Conservation (phyloP, 805 yeast genomes). For the Candida sphagnicola region DNA sequence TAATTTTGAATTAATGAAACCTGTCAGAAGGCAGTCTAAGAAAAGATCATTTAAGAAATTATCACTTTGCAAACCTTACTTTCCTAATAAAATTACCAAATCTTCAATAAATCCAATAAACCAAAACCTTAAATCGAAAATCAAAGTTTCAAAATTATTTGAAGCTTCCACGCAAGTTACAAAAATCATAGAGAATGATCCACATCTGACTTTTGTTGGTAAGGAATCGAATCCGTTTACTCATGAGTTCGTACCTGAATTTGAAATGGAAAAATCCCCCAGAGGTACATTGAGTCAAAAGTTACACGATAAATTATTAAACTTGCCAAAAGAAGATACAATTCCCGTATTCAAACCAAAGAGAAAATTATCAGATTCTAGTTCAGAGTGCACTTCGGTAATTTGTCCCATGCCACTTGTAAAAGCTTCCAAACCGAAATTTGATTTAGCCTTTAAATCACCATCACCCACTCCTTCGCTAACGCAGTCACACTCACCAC, state of each 20-base stretch:
- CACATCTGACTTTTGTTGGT: not conserved
- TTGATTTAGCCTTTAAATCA: not conserved
- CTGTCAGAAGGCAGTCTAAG: too few relatives aligned
- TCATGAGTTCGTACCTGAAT: not conserved
- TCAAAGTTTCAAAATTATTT: not conserved
- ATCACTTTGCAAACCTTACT: too few relatives aligned
- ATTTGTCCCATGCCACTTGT: not conserved
- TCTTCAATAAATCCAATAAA: too few relatives aligned
- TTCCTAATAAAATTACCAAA: too few relatives aligned
- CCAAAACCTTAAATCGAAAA: too few relatives aligned
- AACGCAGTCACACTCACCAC: too few relatives aligned
- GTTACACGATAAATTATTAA: not conserved
- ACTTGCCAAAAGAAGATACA: not conserved
- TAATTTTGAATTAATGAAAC: too few relatives aligned
- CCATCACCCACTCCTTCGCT: not conserved
- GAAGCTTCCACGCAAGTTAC: not conserved
- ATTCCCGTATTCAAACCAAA: not conserved
- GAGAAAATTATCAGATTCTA: not conserved
- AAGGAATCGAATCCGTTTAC: not conserved
- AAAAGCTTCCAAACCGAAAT: not conserved
- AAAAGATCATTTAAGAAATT: too few relatives aligned
- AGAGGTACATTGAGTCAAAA: not conserved
- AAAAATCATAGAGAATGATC: not conserved
- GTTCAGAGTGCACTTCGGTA: not conserved
- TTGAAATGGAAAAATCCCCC: not conserved